These are phyloP conservation scores for Gnomoniopsis smithogilvyi DNA, from an alignment of 2,329 filamentous ascomycete species.

Conservation along the genomic window DNA sequence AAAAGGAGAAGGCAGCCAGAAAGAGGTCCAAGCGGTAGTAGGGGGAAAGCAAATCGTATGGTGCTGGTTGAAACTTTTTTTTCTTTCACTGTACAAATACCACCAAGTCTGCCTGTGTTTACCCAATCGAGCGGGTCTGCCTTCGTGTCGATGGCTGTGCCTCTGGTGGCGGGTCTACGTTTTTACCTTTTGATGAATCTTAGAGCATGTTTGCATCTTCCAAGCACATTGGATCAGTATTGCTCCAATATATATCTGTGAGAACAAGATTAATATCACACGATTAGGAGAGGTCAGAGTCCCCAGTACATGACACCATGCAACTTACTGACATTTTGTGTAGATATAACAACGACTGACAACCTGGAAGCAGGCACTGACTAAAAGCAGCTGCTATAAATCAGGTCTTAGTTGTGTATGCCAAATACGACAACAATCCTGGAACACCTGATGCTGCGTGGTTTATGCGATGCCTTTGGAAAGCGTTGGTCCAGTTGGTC, in stretches of 20 bases:
- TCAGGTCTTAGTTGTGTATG: too few species aligned
- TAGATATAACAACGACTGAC: too few species aligned
- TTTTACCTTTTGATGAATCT: background rate
- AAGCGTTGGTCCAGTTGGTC: too few species aligned
- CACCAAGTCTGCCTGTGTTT: background rate
- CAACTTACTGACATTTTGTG: too few species aligned
- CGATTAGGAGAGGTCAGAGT: too few species aligned
- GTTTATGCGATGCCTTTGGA: too few species aligned
- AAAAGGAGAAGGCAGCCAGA: slow-evolving; percentile 75
- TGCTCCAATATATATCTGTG: background rate
- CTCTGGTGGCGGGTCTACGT: background rate
- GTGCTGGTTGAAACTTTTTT: background rate
- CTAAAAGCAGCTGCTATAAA: too few species aligned
- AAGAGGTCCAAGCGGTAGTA: slow-evolving; percentile 53
- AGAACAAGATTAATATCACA: too few species aligned
- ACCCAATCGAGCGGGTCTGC: background rate
- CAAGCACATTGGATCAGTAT: background rate
- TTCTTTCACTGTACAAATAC: slow-evolving; percentile 2
- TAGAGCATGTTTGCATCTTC: background rate
- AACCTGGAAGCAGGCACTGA: too few species aligned
- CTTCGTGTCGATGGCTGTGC: background rate
- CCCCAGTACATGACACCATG: too few species aligned
- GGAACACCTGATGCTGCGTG: too few species aligned
- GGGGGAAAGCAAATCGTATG: background rate
- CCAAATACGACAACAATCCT: too few species aligned